A percentile compares a stretch with the other conserved stretches of the same genome.
These are phyloP conservation scores for Lentinula raphanica DNA, from an alignment of 768 basidiomycete species.

Conservation along the genomic window DNA sequence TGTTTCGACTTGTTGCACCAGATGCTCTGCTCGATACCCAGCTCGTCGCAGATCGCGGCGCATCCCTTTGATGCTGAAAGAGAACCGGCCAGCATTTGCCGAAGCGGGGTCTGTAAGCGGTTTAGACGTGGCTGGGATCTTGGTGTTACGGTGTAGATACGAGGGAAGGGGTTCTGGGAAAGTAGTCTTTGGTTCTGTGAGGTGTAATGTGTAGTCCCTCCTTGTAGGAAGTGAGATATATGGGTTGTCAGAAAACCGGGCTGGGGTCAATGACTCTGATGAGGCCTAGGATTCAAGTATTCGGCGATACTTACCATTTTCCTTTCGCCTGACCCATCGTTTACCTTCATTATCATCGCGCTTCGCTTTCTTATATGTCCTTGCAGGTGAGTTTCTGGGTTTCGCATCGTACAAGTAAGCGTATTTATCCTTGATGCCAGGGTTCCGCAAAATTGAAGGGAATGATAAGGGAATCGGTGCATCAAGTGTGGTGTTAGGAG, in stretches of 20 bases:
- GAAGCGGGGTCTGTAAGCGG: constrained; percentile 43
- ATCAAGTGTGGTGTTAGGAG: background rate
- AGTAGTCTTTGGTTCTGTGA: constrained; percentile 44
- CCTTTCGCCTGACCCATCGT: constrained; percentile 69
- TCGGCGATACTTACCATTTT: constrained; percentile 52
- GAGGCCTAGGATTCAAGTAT: background rate
- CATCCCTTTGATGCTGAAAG: constrained; percentile 71
- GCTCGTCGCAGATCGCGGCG: constrained; percentile 59
- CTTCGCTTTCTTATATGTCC: constrained; percentile 32
- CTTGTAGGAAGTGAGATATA: constrained; percentile 62
- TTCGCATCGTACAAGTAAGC: constrained; percentile 40
- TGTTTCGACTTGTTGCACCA: constrained; percentile 65
- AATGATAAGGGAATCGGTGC: constrained; percentile 57
- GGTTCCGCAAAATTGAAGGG: constrained; percentile 62
- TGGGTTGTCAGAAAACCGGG: constrained; percentile 66
- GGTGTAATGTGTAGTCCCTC: constrained; percentile 45
- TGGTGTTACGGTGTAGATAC: constrained; percentile 58
- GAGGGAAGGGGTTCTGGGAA: constrained; percentile 74
- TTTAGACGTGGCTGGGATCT: constrained; percentile 41
- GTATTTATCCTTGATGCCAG: constrained; percentile 46
- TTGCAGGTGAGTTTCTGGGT: constrained; percentile 10
- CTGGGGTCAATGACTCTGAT: constrained; percentile 28
- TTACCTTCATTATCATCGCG: constrained; percentile 70
- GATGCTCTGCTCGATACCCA: constrained; percentile 52
- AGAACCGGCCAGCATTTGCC: constrained; percentile 71